A percentile compares a stretch with the other conserved stretches of the same genome.
These are phyloP conservation scores for Oidium heveae DNA, from an alignment of 2,329 filamentous ascomycete species.

Conservation along the genomic window DNA sequence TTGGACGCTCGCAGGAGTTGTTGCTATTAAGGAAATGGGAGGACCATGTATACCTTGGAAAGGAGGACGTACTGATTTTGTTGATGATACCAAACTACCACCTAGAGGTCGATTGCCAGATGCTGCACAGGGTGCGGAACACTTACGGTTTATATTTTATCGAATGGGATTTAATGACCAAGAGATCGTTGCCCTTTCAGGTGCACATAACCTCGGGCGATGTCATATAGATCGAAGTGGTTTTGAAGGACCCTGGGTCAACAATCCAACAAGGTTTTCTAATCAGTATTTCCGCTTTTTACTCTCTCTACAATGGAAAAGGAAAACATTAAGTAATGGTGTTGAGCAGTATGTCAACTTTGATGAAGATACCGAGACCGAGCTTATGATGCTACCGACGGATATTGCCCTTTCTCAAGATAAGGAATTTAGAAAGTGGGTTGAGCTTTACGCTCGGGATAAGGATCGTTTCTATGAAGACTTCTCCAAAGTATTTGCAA, in stretches of 20 bases:
- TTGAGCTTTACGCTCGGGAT: constrained; percentile 31
- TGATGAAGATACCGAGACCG: constrained; percentile 27
- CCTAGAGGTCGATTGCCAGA: constrained; percentile 31
- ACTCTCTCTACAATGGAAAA: constrained; percentile 25
- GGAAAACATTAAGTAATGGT: constrained; percentile 25
- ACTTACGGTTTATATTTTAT: constrained; percentile 29
- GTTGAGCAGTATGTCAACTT: constrained; percentile 31
- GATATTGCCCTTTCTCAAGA: constrained; percentile 33
- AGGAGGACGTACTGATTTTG: constrained; percentile 33
- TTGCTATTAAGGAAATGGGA: constrained; percentile 33
- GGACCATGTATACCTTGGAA: constrained; percentile 30
- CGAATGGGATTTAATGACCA: constrained; percentile 35
- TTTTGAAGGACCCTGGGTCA: constrained; percentile 32
- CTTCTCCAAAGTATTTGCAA: constrained; percentile 31
- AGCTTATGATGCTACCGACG: constrained; percentile 41
- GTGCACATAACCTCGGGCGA: constrained; percentile 30
- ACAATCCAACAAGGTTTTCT: constrained; percentile 30
- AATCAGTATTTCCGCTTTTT: constrained; percentile 31
- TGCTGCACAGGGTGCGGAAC: constrained; percentile 25
- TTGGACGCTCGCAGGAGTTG: constrained; percentile 35
- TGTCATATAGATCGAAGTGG: constrained; percentile 29
- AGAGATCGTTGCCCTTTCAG: constrained; percentile 30
- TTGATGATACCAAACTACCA: constrained; percentile 32
- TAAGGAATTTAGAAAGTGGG: constrained; percentile 25
- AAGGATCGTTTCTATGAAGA: constrained; percentile 34